phyloP scores from a whole-genome alignment of 2,329 filamentous ascomycete genomes.

The Pestalotiopsis sp. region DNA sequence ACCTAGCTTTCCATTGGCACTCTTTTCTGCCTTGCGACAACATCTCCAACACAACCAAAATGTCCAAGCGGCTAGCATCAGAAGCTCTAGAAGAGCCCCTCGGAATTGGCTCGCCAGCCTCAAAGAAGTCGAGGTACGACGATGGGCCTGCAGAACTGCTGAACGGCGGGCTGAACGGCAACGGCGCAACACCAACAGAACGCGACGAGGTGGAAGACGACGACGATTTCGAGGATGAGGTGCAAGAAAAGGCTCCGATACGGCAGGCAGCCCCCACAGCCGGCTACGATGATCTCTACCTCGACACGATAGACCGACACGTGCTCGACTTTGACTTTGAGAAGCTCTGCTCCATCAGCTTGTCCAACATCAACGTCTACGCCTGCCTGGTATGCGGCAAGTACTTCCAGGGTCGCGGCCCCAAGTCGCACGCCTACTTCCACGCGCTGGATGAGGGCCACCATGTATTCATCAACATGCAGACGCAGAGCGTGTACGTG shows the following conservation, averaged over 20 bases:
- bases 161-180: conserved; percentile 20
- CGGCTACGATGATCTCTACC: conserved; percentile 93
- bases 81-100: conserved; percentile 62
- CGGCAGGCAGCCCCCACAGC: conserved; percentile 80
- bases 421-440: conserved; percentile 95
- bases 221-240: conserved; percentile 42
- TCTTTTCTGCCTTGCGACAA: conserved; percentile 12
- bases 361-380: conserved; percentile 99
- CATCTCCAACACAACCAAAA: conserved; percentile 20
- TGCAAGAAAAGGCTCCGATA: conserved; percentile 46
- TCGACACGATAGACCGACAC: conserved; percentile 93
- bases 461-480: conserved; percentile 98
- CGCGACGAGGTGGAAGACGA: conserved; percentile 36
- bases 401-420: conserved; percentile 93
- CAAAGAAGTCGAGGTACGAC: conserved; percentile 59
- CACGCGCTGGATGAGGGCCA: conserved; percentile 94
- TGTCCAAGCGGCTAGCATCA: conserved; percentile 62
- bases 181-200: conserved; percentile 24
- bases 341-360: conserved; percentile 92
- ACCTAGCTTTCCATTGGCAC: neutral
- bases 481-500: conserved; percentile 87
- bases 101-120: conserved; percentile 58
- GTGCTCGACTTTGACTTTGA: conserved; percentile 98
- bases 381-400: conserved; percentile 97
- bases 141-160: conserved; percentile 36